Evolutionary conservation across 2,329 filamentous ascomycete genomes (phyloP).

Genomic region (Ophiostoma ips): DNA sequence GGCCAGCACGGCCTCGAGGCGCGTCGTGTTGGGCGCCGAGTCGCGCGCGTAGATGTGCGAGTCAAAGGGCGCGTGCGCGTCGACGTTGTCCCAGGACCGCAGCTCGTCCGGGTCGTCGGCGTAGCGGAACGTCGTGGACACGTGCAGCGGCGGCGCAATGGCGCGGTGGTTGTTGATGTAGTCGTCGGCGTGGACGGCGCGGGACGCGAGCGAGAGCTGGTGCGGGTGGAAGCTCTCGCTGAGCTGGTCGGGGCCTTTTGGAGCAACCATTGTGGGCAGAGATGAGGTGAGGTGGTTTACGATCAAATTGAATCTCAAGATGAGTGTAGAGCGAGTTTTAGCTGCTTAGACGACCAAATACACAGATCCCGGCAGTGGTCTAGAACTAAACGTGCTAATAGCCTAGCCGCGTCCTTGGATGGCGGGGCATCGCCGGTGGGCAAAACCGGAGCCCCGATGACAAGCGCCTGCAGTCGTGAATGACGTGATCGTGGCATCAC

Average conservation of each 20-base stretch:
- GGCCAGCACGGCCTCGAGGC: conserved; percentile 71
- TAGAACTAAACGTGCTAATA: neutral
- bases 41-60: conserved; percentile 75
- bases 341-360: too few species aligned
- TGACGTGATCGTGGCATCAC: too few species aligned
- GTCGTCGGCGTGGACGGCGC: conserved; percentile 73
- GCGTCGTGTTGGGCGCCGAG: conserved; percentile 64
- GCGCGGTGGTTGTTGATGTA: conserved; percentile 58
- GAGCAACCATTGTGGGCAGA: neutral
- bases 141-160: conserved; percentile 78
- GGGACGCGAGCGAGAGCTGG: conserved; percentile 47
- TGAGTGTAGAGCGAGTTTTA: too few species aligned
- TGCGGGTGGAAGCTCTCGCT: conserved; percentile 20
- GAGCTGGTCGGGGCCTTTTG: conserved; percentile 10
- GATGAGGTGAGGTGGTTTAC: neutral
- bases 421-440: neutral
- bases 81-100: conserved; percentile 33
- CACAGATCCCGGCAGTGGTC: too few species aligned
- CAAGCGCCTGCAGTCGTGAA: too few species aligned
- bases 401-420: neutral
- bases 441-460: neutral
- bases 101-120: conserved; percentile 54
- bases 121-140: conserved; percentile 87
- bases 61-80: conserved; percentile 40
- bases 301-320: neutral